phyloP scores from a whole-genome alignment of 495 filamentous ascomycete species.

The Penicillium daleae region DNA sequence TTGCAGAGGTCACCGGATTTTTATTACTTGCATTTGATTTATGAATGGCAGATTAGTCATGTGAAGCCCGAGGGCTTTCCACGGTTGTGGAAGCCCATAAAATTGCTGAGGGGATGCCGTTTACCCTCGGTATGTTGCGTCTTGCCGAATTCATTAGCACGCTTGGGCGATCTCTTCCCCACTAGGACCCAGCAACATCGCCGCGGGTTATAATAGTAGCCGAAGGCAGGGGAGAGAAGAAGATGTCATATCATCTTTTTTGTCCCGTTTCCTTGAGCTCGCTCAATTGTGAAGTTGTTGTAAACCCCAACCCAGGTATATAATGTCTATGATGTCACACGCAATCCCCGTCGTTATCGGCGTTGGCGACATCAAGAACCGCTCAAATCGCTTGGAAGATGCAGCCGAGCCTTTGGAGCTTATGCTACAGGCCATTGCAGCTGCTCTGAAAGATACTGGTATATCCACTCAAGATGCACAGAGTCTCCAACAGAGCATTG shows the following conservation, averaged over 20 bases:
- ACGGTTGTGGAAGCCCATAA: background rate
- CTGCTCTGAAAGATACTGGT: constrained; percentile 48
- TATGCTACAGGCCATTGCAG: constrained; percentile 52
- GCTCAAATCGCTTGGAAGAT: constrained; percentile 49
- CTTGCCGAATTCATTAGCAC: background rate
- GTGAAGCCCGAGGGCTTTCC: background rate
- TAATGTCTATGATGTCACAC: background rate
- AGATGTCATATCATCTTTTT: background rate
- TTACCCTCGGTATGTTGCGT: constrained; percentile 2
- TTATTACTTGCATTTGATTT: background rate
- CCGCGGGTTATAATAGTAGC: background rate
- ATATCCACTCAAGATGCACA: constrained; percentile 18
- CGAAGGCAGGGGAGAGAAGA: background rate
- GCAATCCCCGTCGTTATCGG: constrained; percentile 51
- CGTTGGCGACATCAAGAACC: constrained; percentile 58
- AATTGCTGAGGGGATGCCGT: background rate
- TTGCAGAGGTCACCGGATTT: background rate
- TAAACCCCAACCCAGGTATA: background rate
- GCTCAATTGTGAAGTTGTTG: background rate
- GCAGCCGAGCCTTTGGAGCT: constrained; percentile 56
- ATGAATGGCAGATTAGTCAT: background rate
- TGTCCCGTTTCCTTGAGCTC: background rate
- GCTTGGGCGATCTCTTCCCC: background rate
- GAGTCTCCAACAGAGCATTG: constrained; percentile 47
- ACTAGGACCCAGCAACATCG: background rate